These are phyloP conservation scores for Botrytis galanthina DNA, from an alignment of 2,329 filamentous ascomycete genomes.

Conservation along the genomic window DNA sequence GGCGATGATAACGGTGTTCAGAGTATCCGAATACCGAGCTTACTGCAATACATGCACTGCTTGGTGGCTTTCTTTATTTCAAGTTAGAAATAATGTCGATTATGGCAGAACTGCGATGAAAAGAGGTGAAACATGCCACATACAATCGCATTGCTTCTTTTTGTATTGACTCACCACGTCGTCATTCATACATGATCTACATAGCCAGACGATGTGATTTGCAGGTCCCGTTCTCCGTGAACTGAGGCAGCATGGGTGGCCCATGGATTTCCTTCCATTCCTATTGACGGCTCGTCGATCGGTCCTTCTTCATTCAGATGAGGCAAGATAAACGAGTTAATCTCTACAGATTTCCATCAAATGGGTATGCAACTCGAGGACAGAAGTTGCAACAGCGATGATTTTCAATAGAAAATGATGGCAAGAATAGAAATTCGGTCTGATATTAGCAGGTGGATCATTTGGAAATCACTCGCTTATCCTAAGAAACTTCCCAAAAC, in stretches of 20 bases:
- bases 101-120: background rate
- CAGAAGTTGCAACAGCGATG: background rate
- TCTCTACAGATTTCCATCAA: background rate
- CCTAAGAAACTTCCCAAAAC: no score
- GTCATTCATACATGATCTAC: background rate
- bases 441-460: background rate
- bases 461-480: background rate
- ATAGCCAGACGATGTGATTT: no score
- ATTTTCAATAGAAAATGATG: background rate
- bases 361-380: background rate
- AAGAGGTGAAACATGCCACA: no score
- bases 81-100: no score
- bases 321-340: background rate
- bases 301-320: background rate
- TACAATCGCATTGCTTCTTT: background rate
- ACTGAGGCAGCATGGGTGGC: background rate
- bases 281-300: background rate
- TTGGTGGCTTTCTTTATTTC: background rate
- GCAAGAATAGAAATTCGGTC: background rate
- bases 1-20: background rate
- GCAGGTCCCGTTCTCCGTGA: background rate
- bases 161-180: background rate
- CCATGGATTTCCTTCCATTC: background rate
- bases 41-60: background rate
- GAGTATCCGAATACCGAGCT: background rate